Percentiles rank a stretch among this genome's conserved stretches.
phyloP scores from a whole-genome alignment of 148 eudicot species.

The Bassia scoparia region DNA sequence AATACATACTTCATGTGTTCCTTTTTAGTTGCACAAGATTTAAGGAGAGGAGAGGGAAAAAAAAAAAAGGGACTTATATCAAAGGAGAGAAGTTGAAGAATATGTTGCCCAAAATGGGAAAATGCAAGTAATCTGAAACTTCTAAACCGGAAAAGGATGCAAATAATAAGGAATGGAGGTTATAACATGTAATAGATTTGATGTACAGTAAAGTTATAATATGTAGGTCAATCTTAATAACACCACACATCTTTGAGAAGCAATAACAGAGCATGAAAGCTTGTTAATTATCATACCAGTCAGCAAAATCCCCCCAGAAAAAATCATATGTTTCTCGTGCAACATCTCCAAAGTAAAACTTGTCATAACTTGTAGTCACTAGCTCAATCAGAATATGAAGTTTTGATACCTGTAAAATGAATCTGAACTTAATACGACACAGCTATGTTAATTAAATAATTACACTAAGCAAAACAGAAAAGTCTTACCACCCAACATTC shows the following conservation, averaged over 20 bases:
- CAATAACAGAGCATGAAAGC: not conserved
- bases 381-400: constrained; percentile 81
- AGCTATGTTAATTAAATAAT: constrained; percentile 1
- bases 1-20: too few relatives aligned
- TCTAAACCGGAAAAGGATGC: too few relatives aligned
- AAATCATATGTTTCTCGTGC: constrained; percentile 92
- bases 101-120: too few relatives aligned
- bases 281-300: constrained; percentile 54
- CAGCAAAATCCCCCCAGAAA: constrained; percentile 99
- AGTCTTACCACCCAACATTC: constrained; percentile 98
- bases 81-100: too few relatives aligned
- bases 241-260: not conserved
- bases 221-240: too few relatives aligned
- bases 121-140: too few relatives aligned
- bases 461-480: constrained; percentile 3
- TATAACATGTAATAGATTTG: too few relatives aligned
- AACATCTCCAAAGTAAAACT: constrained; percentile 89
- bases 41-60: too few relatives aligned
- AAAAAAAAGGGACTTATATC: too few relatives aligned
- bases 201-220: too few relatives aligned
- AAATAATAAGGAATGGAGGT: too few relatives aligned
- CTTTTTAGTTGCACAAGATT: too few relatives aligned
- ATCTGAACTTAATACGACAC: constrained; percentile 21
- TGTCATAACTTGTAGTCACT: constrained; percentile 86
- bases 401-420: constrained; percentile 68